Conservation (phyloP, 2,329 filamentous ascomycete genomes). For the Teratosphaeria nubilosa region DNA sequence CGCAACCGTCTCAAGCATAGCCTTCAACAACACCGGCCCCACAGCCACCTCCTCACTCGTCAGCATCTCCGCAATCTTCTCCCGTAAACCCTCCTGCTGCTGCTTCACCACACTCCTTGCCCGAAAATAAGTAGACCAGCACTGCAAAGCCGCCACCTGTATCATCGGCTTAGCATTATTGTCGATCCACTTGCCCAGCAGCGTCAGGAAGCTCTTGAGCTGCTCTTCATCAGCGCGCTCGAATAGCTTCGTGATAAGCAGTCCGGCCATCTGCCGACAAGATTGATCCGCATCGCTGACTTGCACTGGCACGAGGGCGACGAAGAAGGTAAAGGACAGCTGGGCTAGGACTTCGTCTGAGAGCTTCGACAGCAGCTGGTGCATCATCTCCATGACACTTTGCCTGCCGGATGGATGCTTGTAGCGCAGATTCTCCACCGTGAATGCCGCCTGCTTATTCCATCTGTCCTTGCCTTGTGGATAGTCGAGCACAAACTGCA, state of each 20-base stretch:
- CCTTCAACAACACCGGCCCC: slow-evolving; percentile 65
- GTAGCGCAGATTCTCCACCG: slow-evolving; percentile 85
- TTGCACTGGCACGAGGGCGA: slow-evolving; percentile 74
- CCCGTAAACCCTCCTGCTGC: slow-evolving; percentile 53
- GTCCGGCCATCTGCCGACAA: slow-evolving; percentile 72
- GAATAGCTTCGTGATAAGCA: slow-evolving; percentile 73
- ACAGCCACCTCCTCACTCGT: slow-evolving; percentile 41
- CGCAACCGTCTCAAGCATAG: slow-evolving; percentile 59
- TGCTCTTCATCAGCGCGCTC: slow-evolving; percentile 64
- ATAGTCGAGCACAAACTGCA: slow-evolving; percentile 90
- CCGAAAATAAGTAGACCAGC: slow-evolving; percentile 76
- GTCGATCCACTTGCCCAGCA: slow-evolving; percentile 66
- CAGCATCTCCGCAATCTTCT: slow-evolving; percentile 41
- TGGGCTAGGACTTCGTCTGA: slow-evolving; percentile 74
- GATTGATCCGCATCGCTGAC: slow-evolving; percentile 81
- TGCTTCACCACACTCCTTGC: slow-evolving; percentile 52
- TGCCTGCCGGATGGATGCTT: slow-evolving; percentile 78
- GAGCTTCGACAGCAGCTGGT: slow-evolving; percentile 77
- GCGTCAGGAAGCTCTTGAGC: slow-evolving; percentile 56
- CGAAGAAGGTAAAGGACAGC: slow-evolving; percentile 69
- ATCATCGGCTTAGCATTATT: slow-evolving; percentile 64
- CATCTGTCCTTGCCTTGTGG: slow-evolving; percentile 84
- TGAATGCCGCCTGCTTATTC: slow-evolving; percentile 78
- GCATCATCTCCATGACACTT: slow-evolving; percentile 85
- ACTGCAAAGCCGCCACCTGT: slow-evolving; percentile 63